A percentile compares a stretch with the other conserved stretches of the same genome.
These are phyloP conservation scores for Saxophila tyrrhenica DNA, from an alignment of 495 filamentous ascomycete species.

Conservation along the genomic window DNA sequence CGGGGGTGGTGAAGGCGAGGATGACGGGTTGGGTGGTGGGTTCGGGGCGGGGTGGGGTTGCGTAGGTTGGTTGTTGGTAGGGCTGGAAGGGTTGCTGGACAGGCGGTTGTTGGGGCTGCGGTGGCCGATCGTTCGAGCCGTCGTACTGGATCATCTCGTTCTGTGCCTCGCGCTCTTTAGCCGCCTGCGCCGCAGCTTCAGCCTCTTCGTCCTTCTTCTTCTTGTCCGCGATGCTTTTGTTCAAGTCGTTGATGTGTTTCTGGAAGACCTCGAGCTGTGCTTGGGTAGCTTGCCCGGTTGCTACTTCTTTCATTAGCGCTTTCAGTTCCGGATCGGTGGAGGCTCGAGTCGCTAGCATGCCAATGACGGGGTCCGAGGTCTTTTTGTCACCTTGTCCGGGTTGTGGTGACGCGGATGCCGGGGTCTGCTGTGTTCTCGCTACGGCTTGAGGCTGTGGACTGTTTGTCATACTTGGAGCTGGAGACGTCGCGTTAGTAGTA, in stretches of 20 bases:
- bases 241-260: slow-evolving; percentile 78
- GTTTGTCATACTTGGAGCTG: neutral
- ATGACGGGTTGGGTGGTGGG: slow-evolving; percentile 53
- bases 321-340: slow-evolving; percentile 80
- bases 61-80: slow-evolving; percentile 6
- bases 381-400: slow-evolving; percentile 13
- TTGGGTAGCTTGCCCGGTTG: slow-evolving; percentile 67
- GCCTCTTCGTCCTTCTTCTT: slow-evolving; percentile 10
- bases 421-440: neutral
- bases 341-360: slow-evolving; percentile 78
- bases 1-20: slow-evolving; percentile 73
- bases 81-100: slow-evolving; percentile 3
- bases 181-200: neutral
- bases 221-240: slow-evolving; percentile 38
- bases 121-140: slow-evolving; percentile 7
- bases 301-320: slow-evolving; percentile 91
- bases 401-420: slow-evolving; percentile 11
- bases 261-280: slow-evolving; percentile 83
- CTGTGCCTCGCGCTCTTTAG: neutral
- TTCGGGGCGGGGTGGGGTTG: slow-evolving; percentile 30
- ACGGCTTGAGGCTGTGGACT: slow-evolving; percentile 15
- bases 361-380: slow-evolving; percentile 76
- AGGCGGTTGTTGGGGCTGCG: slow-evolving; percentile 9
- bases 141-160: slow-evolving; percentile 11
- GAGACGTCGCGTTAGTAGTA: slow-evolving; percentile 15